Percentiles rank a stretch among this genome's conserved stretches.
These are phyloP conservation scores for Debaryomycetaceae sp. DNA, from an alignment of 1,139 yeast species.

Conservation along the genomic window DNA sequence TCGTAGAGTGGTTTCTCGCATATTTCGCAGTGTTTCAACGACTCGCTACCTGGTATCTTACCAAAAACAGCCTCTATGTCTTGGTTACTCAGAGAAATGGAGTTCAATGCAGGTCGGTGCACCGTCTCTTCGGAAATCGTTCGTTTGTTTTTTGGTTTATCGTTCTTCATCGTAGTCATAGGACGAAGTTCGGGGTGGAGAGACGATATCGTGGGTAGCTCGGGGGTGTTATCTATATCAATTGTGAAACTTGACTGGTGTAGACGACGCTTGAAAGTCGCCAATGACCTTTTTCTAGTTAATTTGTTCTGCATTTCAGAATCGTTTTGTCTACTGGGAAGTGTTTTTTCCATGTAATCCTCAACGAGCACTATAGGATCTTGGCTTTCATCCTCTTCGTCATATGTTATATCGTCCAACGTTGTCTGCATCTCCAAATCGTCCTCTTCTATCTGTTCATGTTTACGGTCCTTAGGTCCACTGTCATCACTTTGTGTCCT, in stretches of 20 bases:
- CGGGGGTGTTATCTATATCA: slow-evolving; percentile 5
- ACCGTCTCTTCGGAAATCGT: slow-evolving; percentile 11
- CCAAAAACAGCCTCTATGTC: slow-evolving; percentile 41
- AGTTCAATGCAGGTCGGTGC: background rate
- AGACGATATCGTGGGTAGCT: slow-evolving; percentile 10
- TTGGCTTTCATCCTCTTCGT: slow-evolving; percentile 28
- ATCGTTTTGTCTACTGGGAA: background rate
- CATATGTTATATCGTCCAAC: slow-evolving; percentile 4
- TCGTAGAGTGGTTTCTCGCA: slow-evolving; percentile 69
- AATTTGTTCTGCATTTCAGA: slow-evolving; percentile 7
- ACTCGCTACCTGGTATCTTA: slow-evolving; percentile 36
- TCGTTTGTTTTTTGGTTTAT: slow-evolving; percentile 10
- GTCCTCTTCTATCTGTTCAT: slow-evolving; percentile 10
- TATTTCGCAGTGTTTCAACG: slow-evolving; percentile 55
- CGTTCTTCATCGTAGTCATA: background rate
- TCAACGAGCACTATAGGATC: slow-evolving; percentile 53
- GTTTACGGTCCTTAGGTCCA: slow-evolving; percentile 6
- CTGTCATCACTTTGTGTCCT: background rate
- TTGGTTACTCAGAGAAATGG: slow-evolving; percentile 11
- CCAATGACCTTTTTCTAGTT: slow-evolving; percentile 33
- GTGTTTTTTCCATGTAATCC: slow-evolving; percentile 34
- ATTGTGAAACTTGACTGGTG: background rate
- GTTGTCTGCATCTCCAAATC: background rate
- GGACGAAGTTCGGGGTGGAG: background rate
- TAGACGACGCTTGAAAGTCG: slow-evolving; percentile 33